phyloP scores from a whole-genome alignment of 352 stramenopile species.

The Blastocystis sp. region DNA sequence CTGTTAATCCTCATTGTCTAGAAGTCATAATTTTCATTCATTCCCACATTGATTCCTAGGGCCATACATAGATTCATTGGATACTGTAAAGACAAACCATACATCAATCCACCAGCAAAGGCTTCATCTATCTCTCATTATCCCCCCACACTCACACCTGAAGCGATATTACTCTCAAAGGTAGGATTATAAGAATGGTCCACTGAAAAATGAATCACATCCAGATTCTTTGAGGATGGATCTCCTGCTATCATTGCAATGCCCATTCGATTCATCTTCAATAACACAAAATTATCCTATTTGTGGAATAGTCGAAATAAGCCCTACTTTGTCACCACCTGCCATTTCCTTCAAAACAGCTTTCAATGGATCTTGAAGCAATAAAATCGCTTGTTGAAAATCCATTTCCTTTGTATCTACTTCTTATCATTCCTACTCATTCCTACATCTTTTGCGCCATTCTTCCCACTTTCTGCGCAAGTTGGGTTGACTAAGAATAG shows the following conservation, averaged over 20 bases:
- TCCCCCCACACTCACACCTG: not conserved
- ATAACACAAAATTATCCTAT: slow-evolving; percentile 28
- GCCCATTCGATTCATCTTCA: not conserved
- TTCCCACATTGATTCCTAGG: slow-evolving; percentile 13
- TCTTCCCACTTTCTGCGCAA: not conserved
- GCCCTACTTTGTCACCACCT: not conserved
- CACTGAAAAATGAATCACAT: slow-evolving; percentile 45
- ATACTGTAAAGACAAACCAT: slow-evolving; percentile 15
- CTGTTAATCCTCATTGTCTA: slow-evolving; percentile 41
- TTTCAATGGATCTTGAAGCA: slow-evolving; percentile 37
- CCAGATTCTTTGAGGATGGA: not conserved
- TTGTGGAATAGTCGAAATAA: not conserved
- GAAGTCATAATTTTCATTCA: not conserved
- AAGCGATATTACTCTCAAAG: slow-evolving; percentile 53
- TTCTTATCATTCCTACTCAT: not conserved
- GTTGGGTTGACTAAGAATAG: not conserved
- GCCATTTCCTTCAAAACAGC: slow-evolving; percentile 19
- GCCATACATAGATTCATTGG: slow-evolving; percentile 44
- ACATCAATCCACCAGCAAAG: slow-evolving; percentile 48
- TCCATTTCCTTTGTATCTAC: not conserved
- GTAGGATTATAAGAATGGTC: slow-evolving; percentile 1
- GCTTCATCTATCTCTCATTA: slow-evolving; percentile 28
- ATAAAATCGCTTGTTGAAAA: slow-evolving; percentile 37
- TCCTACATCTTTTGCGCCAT: slow-evolving; percentile 4
- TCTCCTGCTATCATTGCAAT: slow-evolving; percentile 18